A percentile compares a stretch with the other conserved stretches of the same genome.
These are phyloP conservation scores for Malus hybrid DNA, from an alignment of 331 rosid species.

Conservation along the genomic window DNA sequence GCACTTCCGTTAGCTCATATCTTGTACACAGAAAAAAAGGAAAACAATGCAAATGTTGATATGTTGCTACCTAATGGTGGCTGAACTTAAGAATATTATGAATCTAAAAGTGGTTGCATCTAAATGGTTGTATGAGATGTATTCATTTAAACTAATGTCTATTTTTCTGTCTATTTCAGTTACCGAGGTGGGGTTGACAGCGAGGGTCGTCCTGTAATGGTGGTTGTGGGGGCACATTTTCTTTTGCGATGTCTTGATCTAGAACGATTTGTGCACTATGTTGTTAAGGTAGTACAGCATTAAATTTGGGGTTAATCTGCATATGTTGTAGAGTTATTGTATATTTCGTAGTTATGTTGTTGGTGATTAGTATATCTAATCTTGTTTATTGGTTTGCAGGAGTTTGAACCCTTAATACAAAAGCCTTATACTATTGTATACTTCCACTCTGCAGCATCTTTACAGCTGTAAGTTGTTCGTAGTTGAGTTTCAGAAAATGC, in stretches of 20 bases:
- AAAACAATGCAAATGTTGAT: background rate
- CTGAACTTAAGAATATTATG: background rate
- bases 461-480: constrained; percentile 68
- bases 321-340: background rate
- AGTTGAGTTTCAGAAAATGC: constrained; percentile 7
- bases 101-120: background rate
- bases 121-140: background rate
- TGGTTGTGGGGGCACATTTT: constrained; percentile 96
- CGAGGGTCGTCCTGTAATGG: constrained; percentile 94
- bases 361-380: background rate
- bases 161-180: constrained; percentile 33
- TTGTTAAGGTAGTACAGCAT: constrained; percentile 60
- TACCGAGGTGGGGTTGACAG: constrained; percentile 97
- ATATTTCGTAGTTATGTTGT: background rate
- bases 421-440: constrained; percentile 90
- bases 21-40: background rate
- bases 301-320: constrained; percentile 9
- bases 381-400: constrained; percentile 46
- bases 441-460: constrained; percentile 94
- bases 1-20: background rate
- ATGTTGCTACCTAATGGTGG: background rate
- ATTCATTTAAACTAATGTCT: background rate
- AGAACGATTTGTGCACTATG: constrained; percentile 79
- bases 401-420: constrained; percentile 92
- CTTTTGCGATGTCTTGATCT: constrained; percentile 90